Base-by-base conservation (phyloP, 2,329 filamentous ascomycete species). In the Epichloe coenophiala region DNA sequence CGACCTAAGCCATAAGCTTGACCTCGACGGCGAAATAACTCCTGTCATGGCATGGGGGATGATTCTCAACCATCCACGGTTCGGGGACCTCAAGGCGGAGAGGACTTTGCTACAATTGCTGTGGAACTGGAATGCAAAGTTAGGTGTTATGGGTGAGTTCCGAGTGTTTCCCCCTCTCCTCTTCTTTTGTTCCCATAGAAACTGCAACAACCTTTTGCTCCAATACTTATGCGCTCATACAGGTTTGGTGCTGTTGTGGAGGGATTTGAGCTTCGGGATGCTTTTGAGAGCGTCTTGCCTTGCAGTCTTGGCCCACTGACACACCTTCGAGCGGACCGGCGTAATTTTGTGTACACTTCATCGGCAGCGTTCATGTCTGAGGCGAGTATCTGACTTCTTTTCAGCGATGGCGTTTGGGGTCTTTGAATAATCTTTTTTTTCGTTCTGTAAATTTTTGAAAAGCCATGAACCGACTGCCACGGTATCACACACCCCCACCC, bases 41-140 rank as follows among this genome's bases (percentile, higher is more conserved):
- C 93, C 93, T 0, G 86, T 96, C 57, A 95, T 95, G 88, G 90
- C 90, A 0, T 91, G 93, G 81, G 85, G 88, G 47, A 85, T 87
- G 68, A 76, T 97, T 47, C 71, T 88, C 55, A 76, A 74, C 44
- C 83, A 93, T 65, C 79, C 84, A 38, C 74, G 84, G 54, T 81
- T 90, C 55, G 63, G 64, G 5, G 80, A 84, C 57, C 68, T 96
- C 56, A 79, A 72, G 15, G 66, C 70, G 48, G 75, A 79, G 39
- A 79, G 39, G 88, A 96, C 61, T 80, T 95, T 58, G 73, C 77
- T 58, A 76, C 72, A 55, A 73, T 96, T 57, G 81, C 85, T 47
- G 81, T 83, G 47, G 86, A 88, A 52, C 73, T 97, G 51, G 73
- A 79, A 58, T 76, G 77, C 51, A 96, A 95, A 69, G 82, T 95